Evolutionary conservation across 2,329 filamentous ascomycete species (phyloP).

Genomic region (Fusarium armeniacum): DNA sequence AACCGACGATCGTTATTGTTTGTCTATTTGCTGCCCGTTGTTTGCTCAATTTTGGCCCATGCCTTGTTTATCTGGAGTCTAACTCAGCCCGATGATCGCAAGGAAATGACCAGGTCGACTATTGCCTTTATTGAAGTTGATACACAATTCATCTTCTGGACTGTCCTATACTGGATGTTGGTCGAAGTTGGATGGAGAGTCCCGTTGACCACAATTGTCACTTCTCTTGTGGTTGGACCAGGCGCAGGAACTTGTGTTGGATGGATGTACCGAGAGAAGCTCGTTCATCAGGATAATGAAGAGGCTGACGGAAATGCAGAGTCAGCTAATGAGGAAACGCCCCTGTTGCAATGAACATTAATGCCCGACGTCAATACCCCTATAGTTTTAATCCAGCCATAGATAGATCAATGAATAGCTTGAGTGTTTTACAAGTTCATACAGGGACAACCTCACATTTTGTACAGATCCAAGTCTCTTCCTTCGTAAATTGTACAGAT

Average conservation of each 20-base stretch:
- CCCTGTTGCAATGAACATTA: conserved; percentile 49
- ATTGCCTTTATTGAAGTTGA: conserved; percentile 64
- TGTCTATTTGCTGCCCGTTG: conserved; percentile 62
- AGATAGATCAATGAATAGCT: conserved; percentile 29
- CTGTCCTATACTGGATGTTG: conserved; percentile 67
- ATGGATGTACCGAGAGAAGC: conserved; percentile 58
- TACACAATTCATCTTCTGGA: conserved; percentile 60
- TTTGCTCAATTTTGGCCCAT: conserved; percentile 61
- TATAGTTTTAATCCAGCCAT: conserved; percentile 2
- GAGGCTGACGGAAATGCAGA: conserved; percentile 24
- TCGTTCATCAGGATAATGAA: conserved; percentile 49
- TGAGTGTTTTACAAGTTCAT: conserved; percentile 39
- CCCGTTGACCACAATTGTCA: conserved; percentile 52
- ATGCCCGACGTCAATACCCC: conserved; percentile 10
- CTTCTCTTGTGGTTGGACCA: conserved; percentile 54
- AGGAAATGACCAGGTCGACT: conserved; percentile 64
- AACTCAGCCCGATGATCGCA: conserved; percentile 60
- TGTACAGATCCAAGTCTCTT: conserved; percentile 49
- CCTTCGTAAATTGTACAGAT: conserved; percentile 50
- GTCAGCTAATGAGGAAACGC: conserved; percentile 53
- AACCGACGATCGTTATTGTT: conserved; percentile 55
- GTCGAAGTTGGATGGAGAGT: conserved; percentile 64
- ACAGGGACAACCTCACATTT: conserved; percentile 41
- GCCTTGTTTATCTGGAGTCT: conserved; percentile 58
- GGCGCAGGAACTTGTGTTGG: conserved; percentile 57